Evolutionary conservation across 2,329 filamentous ascomycete species (phyloP), one percentile per base, ranked within the genome.

Genomic region (Alternaria brassicicola): DNA sequence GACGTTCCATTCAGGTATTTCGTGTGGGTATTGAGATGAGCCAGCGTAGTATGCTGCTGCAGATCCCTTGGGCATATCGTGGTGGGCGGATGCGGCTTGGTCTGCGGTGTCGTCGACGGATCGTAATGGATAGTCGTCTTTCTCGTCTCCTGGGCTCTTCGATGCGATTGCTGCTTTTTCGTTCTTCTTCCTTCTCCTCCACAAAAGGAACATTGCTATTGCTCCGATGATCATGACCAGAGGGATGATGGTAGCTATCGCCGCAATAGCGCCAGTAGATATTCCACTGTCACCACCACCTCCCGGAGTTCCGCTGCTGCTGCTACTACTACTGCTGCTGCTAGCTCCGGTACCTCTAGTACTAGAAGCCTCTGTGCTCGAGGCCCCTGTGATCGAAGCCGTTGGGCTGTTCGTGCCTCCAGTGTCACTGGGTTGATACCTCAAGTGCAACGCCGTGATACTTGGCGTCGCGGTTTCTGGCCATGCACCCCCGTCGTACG

Each of bases 201-300:
- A 70, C 0, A 70, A 52, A 4, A 69, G n/a, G 19, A 64, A 65
- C 2, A 55, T 57, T 10, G 50, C 62, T 4, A 69, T 42, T 0
- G 59, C 59, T 19, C 55, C 57, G 7, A 68, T 26, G n/a, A 97
- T 91, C 2, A 89, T 91, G 1, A 87, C 91, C 36, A 98, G 92
- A 3, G 94, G 93, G 1, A 97, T 89, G 7, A 97, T 91, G 0
- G 97, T 93, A 2, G 93, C 93, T 39, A 97, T 87, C 1, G 93
- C 93, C 62, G 96, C 96, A 63, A 86, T 93, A 35, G 88, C 89
- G 33, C 84, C 82, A 51, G 83, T 83, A 58, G 77, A 80, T 4
- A 92, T 78, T 4, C 85, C 84, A 38, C 17, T 45, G 12, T 41
- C 54, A 38, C 19, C 26, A 31, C 25, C 43, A 2, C 28, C 30